These are phyloP conservation scores for Grigorovia transvaalensis DNA, from an alignment of 805 yeast species.

Conservation along the genomic window DNA sequence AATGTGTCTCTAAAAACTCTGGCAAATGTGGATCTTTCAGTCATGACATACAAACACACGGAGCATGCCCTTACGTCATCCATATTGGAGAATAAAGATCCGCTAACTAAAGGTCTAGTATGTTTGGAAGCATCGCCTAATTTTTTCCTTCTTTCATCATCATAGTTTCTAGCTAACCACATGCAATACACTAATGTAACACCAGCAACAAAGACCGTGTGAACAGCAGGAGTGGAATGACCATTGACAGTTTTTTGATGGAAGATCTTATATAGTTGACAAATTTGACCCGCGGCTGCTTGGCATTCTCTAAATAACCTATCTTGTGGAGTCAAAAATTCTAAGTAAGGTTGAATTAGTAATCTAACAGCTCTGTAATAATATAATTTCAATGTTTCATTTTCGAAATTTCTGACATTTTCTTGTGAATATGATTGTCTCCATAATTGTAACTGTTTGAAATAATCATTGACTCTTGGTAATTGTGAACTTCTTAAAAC, in stretches of 20 bases:
- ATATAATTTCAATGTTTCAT: constrained; percentile 47
- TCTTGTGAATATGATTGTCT: constrained; percentile 34
- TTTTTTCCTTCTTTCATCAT: constrained; percentile 43
- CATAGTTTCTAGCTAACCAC: constrained; percentile 56
- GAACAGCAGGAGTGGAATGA: constrained; percentile 56
- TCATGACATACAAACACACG: constrained; percentile 56
- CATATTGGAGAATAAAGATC: constrained; percentile 41
- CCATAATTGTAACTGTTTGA: constrained; percentile 49
- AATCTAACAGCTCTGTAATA: constrained; percentile 51
- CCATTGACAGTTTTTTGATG: constrained; percentile 54
- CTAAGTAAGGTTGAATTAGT: constrained; percentile 54
- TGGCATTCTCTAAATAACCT: constrained; percentile 54
- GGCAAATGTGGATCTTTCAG: constrained; percentile 55
- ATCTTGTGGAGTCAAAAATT: constrained; percentile 51
- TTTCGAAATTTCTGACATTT: constrained; percentile 37
- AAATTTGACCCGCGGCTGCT: constrained; percentile 61
- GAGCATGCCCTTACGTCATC: constrained; percentile 60
- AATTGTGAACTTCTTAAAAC: constrained; percentile 31
- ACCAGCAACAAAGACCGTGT: constrained; percentile 59
- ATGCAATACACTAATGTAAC: constrained; percentile 55
- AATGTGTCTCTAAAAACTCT: constrained; percentile 54
- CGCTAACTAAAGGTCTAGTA: constrained; percentile 50
- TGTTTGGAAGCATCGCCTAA: constrained; percentile 50
- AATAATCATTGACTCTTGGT: constrained; percentile 41
- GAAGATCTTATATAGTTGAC: constrained; percentile 51